phyloP scores from a whole-genome alignment of 495 filamentous ascomycete species.

The Oleoguttula mirabilis region DNA sequence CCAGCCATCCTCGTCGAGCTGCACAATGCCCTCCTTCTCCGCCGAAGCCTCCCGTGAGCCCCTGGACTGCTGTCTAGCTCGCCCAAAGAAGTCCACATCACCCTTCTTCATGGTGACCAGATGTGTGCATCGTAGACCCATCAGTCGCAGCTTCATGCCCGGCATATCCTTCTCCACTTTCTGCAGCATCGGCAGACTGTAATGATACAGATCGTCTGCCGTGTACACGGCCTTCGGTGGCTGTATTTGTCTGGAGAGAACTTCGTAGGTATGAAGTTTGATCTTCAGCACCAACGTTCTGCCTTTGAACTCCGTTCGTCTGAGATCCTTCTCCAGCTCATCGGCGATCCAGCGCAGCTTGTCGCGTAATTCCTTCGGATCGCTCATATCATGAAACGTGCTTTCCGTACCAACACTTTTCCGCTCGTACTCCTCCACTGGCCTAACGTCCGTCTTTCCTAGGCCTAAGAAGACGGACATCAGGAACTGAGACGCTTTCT shows the following conservation, averaged over 20 bases:
- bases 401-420: conserved; percentile 91
- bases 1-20: conserved; percentile 38
- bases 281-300: conserved; percentile 83
- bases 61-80: conserved; percentile 22
- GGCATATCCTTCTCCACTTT: conserved; percentile 83
- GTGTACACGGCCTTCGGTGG: conserved; percentile 56
- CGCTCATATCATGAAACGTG: conserved; percentile 74
- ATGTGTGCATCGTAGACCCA: conserved; percentile 81
- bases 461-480: conserved; percentile 75
- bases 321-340: conserved; percentile 79
- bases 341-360: conserved; percentile 72
- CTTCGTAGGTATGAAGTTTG: conserved; percentile 89
- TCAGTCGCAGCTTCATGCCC: conserved; percentile 66
- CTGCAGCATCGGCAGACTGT: conserved; percentile 65
- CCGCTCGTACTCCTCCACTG: conserved; percentile 77
- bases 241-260: conserved; percentile 67
- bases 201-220: conserved; percentile 75
- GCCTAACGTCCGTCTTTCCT: conserved; percentile 76
- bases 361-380: conserved; percentile 52
- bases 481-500: conserved; percentile 82
- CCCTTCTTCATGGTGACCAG: conserved; percentile 71
- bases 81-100: conserved; percentile 69
- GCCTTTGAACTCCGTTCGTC: conserved; percentile 70
- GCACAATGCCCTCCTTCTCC: conserved; percentile 17
- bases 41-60: conserved; percentile 3